Conservation (phyloP, 225 moss, liverwort and hornwort species). For the Ulota crispa region DNA sequence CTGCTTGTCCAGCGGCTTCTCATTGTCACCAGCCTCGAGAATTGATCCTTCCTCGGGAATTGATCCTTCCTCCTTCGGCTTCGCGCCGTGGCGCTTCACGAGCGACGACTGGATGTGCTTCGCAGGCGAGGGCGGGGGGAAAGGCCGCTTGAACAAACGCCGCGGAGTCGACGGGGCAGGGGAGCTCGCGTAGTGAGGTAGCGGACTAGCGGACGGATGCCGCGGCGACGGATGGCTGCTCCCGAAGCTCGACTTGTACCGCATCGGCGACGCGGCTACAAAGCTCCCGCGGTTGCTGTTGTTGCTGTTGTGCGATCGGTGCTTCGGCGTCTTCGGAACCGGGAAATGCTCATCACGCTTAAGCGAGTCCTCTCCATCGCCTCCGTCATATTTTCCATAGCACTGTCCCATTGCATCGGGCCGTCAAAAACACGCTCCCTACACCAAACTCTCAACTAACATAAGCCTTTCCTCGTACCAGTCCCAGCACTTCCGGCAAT, state of each 20-base stretch:
- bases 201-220: constrained; percentile 71
- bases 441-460: background rate
- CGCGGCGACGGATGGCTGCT: constrained; percentile 68
- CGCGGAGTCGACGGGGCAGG: constrained; percentile 83
- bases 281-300: constrained; percentile 48
- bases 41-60: constrained; percentile 62
- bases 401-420: constrained; percentile 94
- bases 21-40: constrained; percentile 62
- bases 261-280: constrained; percentile 75
- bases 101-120: constrained; percentile 89
- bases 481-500: constrained; percentile 1
- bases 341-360: constrained; percentile 55
- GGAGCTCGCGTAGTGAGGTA: constrained; percentile 70
- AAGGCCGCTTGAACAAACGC: constrained; percentile 73
- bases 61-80: constrained; percentile 68
- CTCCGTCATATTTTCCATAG: constrained; percentile 69
- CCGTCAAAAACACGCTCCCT: constrained; percentile 7
- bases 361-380: constrained; percentile 46
- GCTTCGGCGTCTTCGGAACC: constrained; percentile 52
- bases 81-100: constrained; percentile 77
- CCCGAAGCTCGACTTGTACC: constrained; percentile 54
- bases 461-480: constrained; percentile 11
- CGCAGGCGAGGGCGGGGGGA: constrained; percentile 90
- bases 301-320: constrained; percentile 38
- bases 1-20: constrained; percentile 87